A percentile compares a stretch with the other conserved stretches of the same genome.
phyloP scores from a whole-genome alignment of 805 yeast species.

The Suhomyces kilbournensis region DNA sequence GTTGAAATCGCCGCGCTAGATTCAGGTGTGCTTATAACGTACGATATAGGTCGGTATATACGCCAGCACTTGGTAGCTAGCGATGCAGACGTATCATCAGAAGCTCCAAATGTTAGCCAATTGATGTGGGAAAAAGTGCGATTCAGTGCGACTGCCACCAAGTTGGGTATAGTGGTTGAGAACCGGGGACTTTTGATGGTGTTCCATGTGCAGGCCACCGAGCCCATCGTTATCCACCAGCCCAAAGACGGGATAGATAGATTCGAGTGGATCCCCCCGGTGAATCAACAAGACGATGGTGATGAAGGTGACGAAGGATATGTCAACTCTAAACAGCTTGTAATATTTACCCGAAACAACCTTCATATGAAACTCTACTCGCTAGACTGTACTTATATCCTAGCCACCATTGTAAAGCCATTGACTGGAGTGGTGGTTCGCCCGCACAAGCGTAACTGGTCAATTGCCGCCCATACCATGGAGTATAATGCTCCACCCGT shows the following conservation, averaged over 20 bases:
- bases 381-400: slow-evolving; percentile 31
- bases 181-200: slow-evolving; percentile 19
- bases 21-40: neutral
- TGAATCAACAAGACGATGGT: neutral
- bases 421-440: slow-evolving; percentile 15
- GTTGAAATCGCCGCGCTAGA: slow-evolving; percentile 3
- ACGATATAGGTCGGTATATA: neutral
- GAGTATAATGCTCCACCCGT: slow-evolving; percentile 17
- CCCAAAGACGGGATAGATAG: slow-evolving; percentile 24
- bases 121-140: slow-evolving; percentile 23
- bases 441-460: slow-evolving; percentile 25
- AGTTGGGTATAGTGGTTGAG: slow-evolving; percentile 28
- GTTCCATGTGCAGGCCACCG: slow-evolving; percentile 18
- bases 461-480: slow-evolving; percentile 25
- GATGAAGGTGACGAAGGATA: slow-evolving; percentile 21
- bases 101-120: slow-evolving; percentile 3
- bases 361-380: slow-evolving; percentile 35
- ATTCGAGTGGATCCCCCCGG: slow-evolving; percentile 35
- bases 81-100: neutral
- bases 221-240: slow-evolving; percentile 34
- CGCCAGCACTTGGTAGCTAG: neutral
- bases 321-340: slow-evolving; percentile 30
- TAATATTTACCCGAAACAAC: slow-evolving; percentile 24
- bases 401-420: slow-evolving; percentile 35
- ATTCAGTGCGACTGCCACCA: slow-evolving; percentile 15